These are phyloP conservation scores for Vicia faba DNA, from an alignment of 306 rosid genomes.

Conservation along the genomic window DNA sequence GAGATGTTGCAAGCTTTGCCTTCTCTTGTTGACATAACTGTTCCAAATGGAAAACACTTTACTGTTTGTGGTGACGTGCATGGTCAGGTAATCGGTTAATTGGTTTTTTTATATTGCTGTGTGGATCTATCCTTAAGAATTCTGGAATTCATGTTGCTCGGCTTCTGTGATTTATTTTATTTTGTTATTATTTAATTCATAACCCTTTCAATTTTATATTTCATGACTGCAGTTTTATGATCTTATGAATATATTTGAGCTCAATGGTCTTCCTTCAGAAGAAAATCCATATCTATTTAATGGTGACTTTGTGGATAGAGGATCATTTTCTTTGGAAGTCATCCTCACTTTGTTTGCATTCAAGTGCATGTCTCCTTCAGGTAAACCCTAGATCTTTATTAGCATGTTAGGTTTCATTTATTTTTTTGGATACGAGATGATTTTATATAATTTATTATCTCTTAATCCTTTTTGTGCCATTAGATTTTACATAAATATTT, in stretches of 20 bases:
- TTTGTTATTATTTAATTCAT: not conserved
- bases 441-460: not conserved
- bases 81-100: constrained; percentile 75
- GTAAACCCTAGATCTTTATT: constrained; percentile 48
- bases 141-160: not conserved
- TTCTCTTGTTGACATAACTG: constrained; percentile 81
- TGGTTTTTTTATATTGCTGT: constrained; percentile 20
- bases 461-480: not conserved
- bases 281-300: constrained; percentile 97
- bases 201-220: constrained; percentile 1
- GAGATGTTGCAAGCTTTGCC: constrained; percentile 78
- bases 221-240: constrained; percentile 81
- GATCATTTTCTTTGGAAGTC: constrained; percentile 96
- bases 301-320: constrained; percentile 99
- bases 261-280: constrained; percentile 98
- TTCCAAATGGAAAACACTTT: constrained; percentile 79
- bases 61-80: constrained; percentile 99
- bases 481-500: constrained; percentile 9
- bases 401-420: constrained; percentile 8
- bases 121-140: no score
- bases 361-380: constrained; percentile 98
- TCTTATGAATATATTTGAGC: constrained; percentile 96
- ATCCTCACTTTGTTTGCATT: constrained; percentile 95
- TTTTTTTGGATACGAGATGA: not conserved
- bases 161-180: not conserved